Percentiles rank a stretch among this genome's conserved stretches.
Evolutionary conservation across 2,329 filamentous ascomycete genomes (phyloP).

Genomic region (Nemania sp.): DNA sequence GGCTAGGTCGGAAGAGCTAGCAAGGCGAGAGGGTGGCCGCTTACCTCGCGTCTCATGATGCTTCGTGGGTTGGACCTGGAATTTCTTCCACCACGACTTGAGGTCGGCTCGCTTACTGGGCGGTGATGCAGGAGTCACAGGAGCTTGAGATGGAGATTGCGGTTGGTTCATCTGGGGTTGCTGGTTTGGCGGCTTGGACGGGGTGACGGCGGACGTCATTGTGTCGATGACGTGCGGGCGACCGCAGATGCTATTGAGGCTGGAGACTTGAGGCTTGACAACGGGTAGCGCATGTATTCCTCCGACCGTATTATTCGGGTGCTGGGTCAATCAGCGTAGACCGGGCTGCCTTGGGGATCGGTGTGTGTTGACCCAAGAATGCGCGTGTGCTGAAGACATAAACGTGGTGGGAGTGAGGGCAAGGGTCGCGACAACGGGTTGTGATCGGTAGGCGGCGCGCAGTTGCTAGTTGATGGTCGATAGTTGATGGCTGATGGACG

Average conservation of each 20-base stretch:
- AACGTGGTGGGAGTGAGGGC: slow-evolving; percentile 26
- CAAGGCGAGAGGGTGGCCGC: slow-evolving; percentile 45
- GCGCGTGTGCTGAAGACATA: slow-evolving; percentile 26
- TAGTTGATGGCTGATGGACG: no score
- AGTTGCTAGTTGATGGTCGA: no score
- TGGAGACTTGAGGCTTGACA: slow-evolving; percentile 33
- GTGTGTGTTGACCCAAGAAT: slow-evolving; percentile 13
- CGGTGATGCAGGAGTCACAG: slow-evolving; percentile 69
- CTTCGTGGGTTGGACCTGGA: slow-evolving; percentile 77
- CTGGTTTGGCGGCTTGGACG: slow-evolving; percentile 45
- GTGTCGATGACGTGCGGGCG: slow-evolving; percentile 50
- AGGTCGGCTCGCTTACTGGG: slow-evolving; percentile 84
- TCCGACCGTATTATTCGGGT: slow-evolving; percentile 20
- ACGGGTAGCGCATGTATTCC: slow-evolving; percentile 38
- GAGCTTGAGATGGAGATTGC: slow-evolving; percentile 42
- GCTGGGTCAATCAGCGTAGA: slow-evolving; percentile 31
- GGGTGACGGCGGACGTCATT: slow-evolving; percentile 51
- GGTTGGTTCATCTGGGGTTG: slow-evolving; percentile 46
- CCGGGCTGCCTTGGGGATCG: slow-evolving; percentile 10
- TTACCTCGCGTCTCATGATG: slow-evolving; percentile 69
- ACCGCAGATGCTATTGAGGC: slow-evolving; percentile 43
- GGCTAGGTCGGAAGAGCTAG: slow-evolving; percentile 20
- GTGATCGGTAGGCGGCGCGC: slow-evolving; percentile 14
- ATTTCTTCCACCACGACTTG: slow-evolving; percentile 97
- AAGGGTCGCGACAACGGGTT: background rate